Conservation (phyloP, 208 protist species). For the Angomonas ambiguus region DNA sequence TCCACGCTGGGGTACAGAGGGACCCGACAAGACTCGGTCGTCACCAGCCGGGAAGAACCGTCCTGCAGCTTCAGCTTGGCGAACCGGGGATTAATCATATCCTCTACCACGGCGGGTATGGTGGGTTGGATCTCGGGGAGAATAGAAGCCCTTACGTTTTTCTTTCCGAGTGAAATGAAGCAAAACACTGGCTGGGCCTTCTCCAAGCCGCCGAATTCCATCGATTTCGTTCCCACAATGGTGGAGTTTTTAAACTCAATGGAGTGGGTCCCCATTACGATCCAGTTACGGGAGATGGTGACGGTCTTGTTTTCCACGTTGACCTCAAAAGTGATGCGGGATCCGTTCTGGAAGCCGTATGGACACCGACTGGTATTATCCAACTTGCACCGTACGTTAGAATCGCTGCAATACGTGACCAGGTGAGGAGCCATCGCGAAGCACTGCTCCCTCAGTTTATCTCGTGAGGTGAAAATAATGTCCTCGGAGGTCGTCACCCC, state of each 20-base stretch:
- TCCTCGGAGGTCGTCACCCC: constrained; percentile 60
- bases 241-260: constrained; percentile 24
- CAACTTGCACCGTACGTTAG: constrained; percentile 54
- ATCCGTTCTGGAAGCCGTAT: constrained; percentile 66
- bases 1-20: constrained; percentile 40
- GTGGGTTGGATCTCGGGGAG: constrained; percentile 52
- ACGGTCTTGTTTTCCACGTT: constrained; percentile 35
- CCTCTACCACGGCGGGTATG: constrained; percentile 18
- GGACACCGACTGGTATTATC: constrained; percentile 45
- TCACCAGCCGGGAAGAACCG: constrained; percentile 22
- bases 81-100: not conserved
- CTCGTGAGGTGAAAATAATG: constrained; percentile 55
- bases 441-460: constrained; percentile 62
- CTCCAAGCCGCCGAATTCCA: not conserved
- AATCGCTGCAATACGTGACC: constrained; percentile 65
- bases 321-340: constrained; percentile 70
- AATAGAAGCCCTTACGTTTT: constrained; percentile 49
- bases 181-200: constrained; percentile 24
- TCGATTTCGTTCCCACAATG: not conserved
- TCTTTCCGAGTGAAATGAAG: constrained; percentile 79
- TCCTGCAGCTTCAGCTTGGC: constrained; percentile 3
- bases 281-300: constrained; percentile 71
- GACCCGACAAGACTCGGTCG: constrained; percentile 72
- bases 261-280: constrained; percentile 48
- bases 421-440: constrained; percentile 27